These are phyloP conservation scores for Corylus americana DNA, from an alignment of 306 rosid genomes.

Conservation along the genomic window DNA sequence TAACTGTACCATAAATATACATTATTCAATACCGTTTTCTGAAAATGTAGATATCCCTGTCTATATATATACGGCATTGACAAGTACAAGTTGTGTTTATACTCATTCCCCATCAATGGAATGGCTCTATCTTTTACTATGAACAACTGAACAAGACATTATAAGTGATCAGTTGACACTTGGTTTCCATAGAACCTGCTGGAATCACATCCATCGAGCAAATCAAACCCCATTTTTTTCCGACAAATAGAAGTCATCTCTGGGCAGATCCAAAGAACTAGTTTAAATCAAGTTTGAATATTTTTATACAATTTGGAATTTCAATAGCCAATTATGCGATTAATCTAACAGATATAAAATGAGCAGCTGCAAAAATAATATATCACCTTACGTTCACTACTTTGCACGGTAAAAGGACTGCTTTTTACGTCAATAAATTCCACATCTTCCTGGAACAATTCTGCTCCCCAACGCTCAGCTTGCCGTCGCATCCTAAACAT, in stretches of 20 bases:
- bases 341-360: conserved; percentile 8
- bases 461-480: conserved; percentile 99
- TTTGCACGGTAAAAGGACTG: conserved; percentile 78
- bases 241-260: background rate
- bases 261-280: background rate
- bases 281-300: background rate
- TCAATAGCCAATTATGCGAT: background rate
- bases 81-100: background rate
- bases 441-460: conserved; percentile 89
- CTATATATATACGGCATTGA: background rate
- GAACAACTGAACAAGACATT: background rate
- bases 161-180: background rate
- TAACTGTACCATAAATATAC: background rate
- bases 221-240: too few relatives aligned
- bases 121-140: background rate
- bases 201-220: background rate
- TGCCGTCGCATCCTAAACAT: conserved; percentile 54
- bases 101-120: background rate
- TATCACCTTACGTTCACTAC: conserved; percentile 96
- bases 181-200: background rate
- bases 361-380: conserved; percentile 27
- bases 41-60: background rate
- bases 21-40: background rate
- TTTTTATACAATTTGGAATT: background rate
- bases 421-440: conserved; percentile 69